Evolutionary conservation across 345 rosid genomes (phyloP), one percentile per base, ranked within the genome.

Genomic region (Populus nigra): DNA sequence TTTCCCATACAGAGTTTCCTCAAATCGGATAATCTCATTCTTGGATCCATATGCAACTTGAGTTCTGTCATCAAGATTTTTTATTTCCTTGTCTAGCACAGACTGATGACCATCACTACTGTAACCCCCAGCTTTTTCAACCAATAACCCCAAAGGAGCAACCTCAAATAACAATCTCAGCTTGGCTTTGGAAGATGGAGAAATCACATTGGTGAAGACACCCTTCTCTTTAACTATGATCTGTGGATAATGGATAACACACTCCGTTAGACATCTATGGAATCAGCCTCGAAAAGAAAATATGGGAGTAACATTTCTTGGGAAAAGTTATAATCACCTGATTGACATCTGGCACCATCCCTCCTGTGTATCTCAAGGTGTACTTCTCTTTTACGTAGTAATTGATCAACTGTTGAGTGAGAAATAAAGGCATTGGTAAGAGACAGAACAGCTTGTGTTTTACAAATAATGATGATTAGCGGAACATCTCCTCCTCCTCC

Each of bases 301-400:
- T 69, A 50, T 3, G 76, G 27, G 15, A 25, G 43, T 1, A 27
- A 49, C 53, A 11, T 0, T 18, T n/a, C 16, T 8, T 68, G 43
- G 18, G 67, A 59, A 22, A 18, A 38, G 36, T 61, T 43, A 16
- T 33, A 35, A 22, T 1, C 3, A 89, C 98, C 96, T 92, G 98
- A 86, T 92, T 91, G 75, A 94, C 98, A 35, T 94, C 99, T 22
- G 99, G 99, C 74, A 96, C 99, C 98, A 96, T 96, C 87, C 99
- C 99, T 87, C 99, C 99, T 0, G 99, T 96, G 96, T 96, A 96
- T 87, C 98, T 84, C 83, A 96, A 87, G 55, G 99, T 96, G 92
- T 92, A 96, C 73, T 92, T 96, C 89, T 93, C 96, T 80, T 78
- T 93, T 25, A 96, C 90, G 72, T 92, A 96, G 89, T 89, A 93